A percentile compares a stretch with the other conserved stretches of the same genome.
Conservation (phyloP, 208 protist species). For the Leishmania martiniquensis region DNA sequence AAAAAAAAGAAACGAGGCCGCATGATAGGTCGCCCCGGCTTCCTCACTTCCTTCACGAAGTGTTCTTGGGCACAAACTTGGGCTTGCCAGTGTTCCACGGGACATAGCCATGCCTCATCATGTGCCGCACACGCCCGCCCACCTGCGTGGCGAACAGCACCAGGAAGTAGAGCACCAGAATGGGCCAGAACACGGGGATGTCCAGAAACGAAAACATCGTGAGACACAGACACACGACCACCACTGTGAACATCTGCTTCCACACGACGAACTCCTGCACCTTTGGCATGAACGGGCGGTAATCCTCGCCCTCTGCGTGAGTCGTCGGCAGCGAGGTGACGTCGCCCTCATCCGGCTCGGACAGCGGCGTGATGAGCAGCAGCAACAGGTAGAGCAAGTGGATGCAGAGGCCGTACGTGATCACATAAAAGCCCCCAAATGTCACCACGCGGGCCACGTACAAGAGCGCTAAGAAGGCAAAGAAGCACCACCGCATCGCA, state of each 20-base stretch:
- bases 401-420: slow-evolving; percentile 97
- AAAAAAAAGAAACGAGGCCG: too few species aligned
- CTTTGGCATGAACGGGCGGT: slow-evolving; percentile 96
- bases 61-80: slow-evolving; percentile 84
- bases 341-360: slow-evolving; percentile 84
- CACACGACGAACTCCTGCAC: slow-evolving; percentile 98
- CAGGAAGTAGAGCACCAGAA: slow-evolving; percentile 97
- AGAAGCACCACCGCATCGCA: slow-evolving; percentile 73
- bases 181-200: slow-evolving; percentile 99
- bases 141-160: slow-evolving; percentile 94
- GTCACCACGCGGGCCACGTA: slow-evolving; percentile 79
- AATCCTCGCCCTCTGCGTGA: slow-evolving; percentile 75
- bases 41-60: neutral
- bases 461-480: slow-evolving; percentile 64
- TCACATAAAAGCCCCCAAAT: slow-evolving; percentile 94
- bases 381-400: slow-evolving; percentile 97
- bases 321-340: slow-evolving; percentile 65
- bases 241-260: slow-evolving; percentile 84
- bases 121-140: slow-evolving; percentile 96
- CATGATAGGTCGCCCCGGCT: neutral
- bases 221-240: slow-evolving; percentile 87
- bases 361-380: slow-evolving; percentile 94
- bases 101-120: slow-evolving; percentile 97
- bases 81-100: slow-evolving; percentile 86
- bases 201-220: slow-evolving; percentile 95